Percentiles rank a stretch among this genome's conserved stretches.
Conservation (phyloP, 805 yeast genomes). For the Vanderwaltozyma verrucispora region DNA sequence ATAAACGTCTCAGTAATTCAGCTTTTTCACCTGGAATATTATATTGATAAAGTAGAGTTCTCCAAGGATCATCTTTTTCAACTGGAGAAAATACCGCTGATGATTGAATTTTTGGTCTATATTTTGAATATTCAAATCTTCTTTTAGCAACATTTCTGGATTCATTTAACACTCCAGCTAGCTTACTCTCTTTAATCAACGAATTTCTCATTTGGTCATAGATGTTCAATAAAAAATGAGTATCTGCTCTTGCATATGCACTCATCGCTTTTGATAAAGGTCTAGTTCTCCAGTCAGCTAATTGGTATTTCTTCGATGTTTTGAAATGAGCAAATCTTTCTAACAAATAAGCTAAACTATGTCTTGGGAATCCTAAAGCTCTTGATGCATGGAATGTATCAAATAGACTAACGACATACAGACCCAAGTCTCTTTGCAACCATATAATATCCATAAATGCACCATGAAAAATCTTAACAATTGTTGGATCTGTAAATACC, state of each 20-base stretch:
- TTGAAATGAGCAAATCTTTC: constrained; percentile 73
- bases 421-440: constrained; percentile 91
- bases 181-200: constrained; percentile 40
- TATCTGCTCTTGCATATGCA: constrained; percentile 88
- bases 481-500: constrained; percentile 70
- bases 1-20: constrained; percentile 49
- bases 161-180: constrained; percentile 56
- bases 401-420: constrained; percentile 79
- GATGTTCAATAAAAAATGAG: constrained; percentile 79
- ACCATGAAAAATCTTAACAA: constrained; percentile 89
- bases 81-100: constrained; percentile 38
- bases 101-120: constrained; percentile 33
- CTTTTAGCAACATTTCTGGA: constrained; percentile 73
- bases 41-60: constrained; percentile 48
- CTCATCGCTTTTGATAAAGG: constrained; percentile 70
- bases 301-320: constrained; percentile 88
- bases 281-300: constrained; percentile 93
- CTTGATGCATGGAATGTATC: constrained; percentile 90
- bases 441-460: constrained; percentile 95
- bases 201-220: constrained; percentile 63
- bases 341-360: constrained; percentile 73
- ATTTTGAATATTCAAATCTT: constrained; percentile 72
- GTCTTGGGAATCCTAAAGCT: constrained; percentile 67
- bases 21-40: constrained; percentile 47
- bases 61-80: constrained; percentile 58